phyloP scores from a whole-genome alignment of 140 eudicot genomes.

The Flaveria floridana region DNA sequence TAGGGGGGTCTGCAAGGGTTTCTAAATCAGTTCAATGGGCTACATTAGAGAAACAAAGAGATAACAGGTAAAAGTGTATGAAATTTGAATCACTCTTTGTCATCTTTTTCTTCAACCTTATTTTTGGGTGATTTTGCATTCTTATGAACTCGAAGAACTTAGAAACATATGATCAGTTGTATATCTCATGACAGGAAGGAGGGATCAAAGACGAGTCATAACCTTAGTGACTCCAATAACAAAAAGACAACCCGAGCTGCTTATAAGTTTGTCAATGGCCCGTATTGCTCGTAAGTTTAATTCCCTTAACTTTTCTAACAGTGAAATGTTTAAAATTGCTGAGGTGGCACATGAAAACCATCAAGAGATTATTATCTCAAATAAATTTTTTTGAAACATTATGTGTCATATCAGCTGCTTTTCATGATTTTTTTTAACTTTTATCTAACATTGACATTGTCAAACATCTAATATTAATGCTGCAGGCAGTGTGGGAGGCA shows the following conservation, averaged over 20 bases:
- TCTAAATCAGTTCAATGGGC: slow-evolving; percentile 33
- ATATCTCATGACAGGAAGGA: slow-evolving; percentile 40
- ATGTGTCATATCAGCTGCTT: neutral
- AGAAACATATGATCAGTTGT: neutral
- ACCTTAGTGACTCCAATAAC: slow-evolving; percentile 28
- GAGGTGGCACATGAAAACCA: no score
- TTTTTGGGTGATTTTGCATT: neutral
- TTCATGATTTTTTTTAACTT: neutral
- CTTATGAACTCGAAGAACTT: neutral
- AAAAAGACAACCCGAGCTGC: slow-evolving; percentile 39
- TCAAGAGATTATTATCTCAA: neutral
- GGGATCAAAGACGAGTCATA: slow-evolving; percentile 33
- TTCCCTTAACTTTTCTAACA: neutral
- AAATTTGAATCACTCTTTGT: neutral
- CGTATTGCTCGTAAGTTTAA: slow-evolving; percentile 61
- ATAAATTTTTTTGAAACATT: no score
- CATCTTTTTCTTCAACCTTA: neutral
- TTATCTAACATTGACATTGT: neutral
- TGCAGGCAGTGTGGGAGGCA: slow-evolving; percentile 78
- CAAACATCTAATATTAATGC: slow-evolving; percentile 13
- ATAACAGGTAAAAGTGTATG: slow-evolving; percentile 23
- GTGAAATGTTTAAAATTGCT: no score
- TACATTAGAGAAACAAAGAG: slow-evolving; percentile 30
- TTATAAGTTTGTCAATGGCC: slow-evolving; percentile 47
- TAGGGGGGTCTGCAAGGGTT: slow-evolving; percentile 56